phyloP scores from a whole-genome alignment of 2,329 filamentous ascomycete species.

The Aspergillus fumigatus region DNA sequence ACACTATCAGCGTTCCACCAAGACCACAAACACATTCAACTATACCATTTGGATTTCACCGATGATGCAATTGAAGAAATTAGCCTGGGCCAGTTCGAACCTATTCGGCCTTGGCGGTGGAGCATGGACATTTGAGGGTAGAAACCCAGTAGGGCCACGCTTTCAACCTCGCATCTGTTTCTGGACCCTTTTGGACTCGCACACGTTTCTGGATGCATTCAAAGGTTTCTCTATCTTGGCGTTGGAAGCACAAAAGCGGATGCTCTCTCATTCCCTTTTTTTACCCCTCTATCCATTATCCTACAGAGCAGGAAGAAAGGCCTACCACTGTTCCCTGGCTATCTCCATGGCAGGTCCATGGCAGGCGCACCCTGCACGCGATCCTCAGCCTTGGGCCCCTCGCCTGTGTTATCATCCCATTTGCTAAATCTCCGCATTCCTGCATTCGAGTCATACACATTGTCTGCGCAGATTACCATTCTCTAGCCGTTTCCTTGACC shows the following conservation, averaged over 20 bases:
- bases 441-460: neutral
- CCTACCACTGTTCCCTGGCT: neutral
- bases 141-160: neutral
- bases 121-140: constrained; percentile 40
- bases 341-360: constrained; percentile 11
- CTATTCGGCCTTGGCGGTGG: constrained; percentile 38
- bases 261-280: neutral
- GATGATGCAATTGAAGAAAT: constrained; percentile 27
- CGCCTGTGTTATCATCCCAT: neutral
- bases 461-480: constrained; percentile 6
- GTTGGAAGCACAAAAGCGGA: constrained; percentile 11
- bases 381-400: neutral
- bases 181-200: constrained; percentile 1
- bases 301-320: constrained; percentile 2
- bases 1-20: constrained; percentile 29
- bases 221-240: constrained; percentile 4
- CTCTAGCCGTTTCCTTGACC: constrained; percentile 3
- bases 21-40: constrained; percentile 31
- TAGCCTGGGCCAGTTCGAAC: constrained; percentile 28
- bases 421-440: constrained; percentile 1
- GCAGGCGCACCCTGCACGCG: neutral
- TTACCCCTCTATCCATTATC: constrained; percentile 1
- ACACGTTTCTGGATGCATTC: neutral
- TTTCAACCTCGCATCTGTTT: neutral
- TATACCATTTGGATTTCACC: constrained; percentile 35